Evolutionary conservation across 2,329 filamentous ascomycete genomes (phyloP).

Genomic region (Whalleya microplaca): DNA sequence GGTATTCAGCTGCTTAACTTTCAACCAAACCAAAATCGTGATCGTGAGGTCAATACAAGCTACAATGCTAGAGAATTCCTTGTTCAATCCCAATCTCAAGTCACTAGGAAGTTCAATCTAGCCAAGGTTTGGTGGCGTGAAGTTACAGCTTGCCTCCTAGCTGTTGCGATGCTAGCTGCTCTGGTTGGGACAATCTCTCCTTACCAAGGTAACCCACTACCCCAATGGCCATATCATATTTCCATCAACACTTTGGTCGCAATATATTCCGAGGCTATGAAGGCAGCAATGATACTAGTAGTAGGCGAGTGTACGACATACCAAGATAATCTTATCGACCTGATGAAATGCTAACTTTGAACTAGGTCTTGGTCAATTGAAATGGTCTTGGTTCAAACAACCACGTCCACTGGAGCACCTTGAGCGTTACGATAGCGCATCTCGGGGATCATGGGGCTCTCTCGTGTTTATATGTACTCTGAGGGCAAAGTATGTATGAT

Average conservation of each 20-base stretch:
- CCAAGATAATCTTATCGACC: not conserved
- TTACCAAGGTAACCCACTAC: slow-evolving; percentile 5
- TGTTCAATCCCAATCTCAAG: not conserved
- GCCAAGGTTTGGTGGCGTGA: slow-evolving; percentile 13
- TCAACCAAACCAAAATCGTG: too few relatives aligned
- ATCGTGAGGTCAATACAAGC: too few relatives aligned
- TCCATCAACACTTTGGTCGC: slow-evolving; percentile 10
- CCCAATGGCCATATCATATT: slow-evolving; percentile 9
- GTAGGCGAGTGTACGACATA: slow-evolving; percentile 8
- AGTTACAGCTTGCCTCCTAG: slow-evolving; percentile 2
- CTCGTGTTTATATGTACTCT: slow-evolving; percentile 7
- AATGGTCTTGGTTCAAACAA: slow-evolving; percentile 13
- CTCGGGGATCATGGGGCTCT: slow-evolving; percentile 14
- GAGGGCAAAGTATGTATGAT: slow-evolving; percentile 2
- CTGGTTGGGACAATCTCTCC: slow-evolving; percentile 7
- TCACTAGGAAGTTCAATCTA: not conserved
- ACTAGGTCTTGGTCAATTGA: slow-evolving; percentile 13
- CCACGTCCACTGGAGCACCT: slow-evolving; percentile 12
- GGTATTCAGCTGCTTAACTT: too few relatives aligned
- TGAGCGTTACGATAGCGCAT: slow-evolving; percentile 13
- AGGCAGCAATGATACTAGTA: slow-evolving; percentile 11
- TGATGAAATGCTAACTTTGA: not conserved
- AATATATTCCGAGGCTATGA: slow-evolving; percentile 14
- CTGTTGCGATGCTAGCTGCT: slow-evolving; percentile 9
- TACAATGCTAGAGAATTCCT: too few relatives aligned